These are phyloP conservation scores for Populus hybrid DNA, from an alignment of 441 rosid genomes.

Conservation along the genomic window DNA sequence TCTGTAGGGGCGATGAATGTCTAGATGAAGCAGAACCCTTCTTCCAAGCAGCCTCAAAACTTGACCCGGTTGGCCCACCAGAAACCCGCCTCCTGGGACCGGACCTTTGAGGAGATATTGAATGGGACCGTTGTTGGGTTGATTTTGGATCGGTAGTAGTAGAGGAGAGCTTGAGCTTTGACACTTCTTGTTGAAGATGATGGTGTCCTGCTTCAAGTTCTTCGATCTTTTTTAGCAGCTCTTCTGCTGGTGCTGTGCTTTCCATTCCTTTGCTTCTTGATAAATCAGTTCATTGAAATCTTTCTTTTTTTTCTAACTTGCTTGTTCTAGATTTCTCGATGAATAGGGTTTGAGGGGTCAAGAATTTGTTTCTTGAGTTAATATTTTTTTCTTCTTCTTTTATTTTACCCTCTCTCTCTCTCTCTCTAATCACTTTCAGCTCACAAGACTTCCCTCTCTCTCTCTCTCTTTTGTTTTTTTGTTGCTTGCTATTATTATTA, in stretches of 20 bases:
- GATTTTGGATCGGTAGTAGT: slow-evolving; percentile 28
- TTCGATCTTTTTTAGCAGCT: slow-evolving; percentile 76
- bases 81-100: slow-evolving; percentile 36
- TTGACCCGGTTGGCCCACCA: slow-evolving; percentile 17
- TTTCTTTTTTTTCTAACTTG: neutral
- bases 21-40: slow-evolving; percentile 58
- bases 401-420: no score
- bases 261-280: slow-evolving; percentile 33
- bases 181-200: slow-evolving; percentile 73
- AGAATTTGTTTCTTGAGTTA: neutral
- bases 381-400: neutral
- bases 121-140: slow-evolving; percentile 63
- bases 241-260: slow-evolving; percentile 56
- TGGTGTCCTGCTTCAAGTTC: slow-evolving; percentile 86
- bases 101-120: slow-evolving; percentile 68
- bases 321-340: neutral
- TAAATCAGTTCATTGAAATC: neutral
- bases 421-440: no score
- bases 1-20: slow-evolving; percentile 79
- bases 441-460: no score
- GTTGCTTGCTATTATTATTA: no score
- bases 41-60: slow-evolving; percentile 39
- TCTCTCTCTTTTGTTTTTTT: no score
- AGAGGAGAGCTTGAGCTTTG: slow-evolving; percentile 47
- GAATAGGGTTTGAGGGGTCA: neutral